Conservation (phyloP, 371 early-diverging fungal genomes). For the Apophysomyces sp. region DNA sequence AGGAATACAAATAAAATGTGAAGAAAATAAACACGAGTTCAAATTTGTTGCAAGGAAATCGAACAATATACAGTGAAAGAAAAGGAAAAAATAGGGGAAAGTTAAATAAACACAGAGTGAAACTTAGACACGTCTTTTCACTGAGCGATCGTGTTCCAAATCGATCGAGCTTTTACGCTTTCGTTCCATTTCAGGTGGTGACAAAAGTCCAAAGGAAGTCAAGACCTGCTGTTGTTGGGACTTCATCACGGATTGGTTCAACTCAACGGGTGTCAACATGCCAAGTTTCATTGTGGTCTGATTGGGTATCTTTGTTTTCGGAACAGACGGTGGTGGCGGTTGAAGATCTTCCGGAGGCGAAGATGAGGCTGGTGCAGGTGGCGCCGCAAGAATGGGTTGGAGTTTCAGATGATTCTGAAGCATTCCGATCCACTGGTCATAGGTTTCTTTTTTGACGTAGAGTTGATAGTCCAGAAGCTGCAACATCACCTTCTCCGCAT, state of each 20-base stretch:
- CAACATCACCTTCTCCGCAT: constrained; percentile 70
- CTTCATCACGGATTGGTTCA: not conserved
- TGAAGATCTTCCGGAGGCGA: not conserved
- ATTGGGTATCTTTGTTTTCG: not conserved
- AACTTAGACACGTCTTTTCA: not conserved
- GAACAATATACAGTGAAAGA: not conserved
- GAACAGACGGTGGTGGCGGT: not conserved
- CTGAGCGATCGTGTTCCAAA: not conserved
- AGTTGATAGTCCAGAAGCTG: constrained; percentile 71
- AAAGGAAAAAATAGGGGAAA: not conserved
- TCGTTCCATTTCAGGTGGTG: not conserved
- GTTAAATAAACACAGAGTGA: not conserved
- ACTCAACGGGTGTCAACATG: not conserved
- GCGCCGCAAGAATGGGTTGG: constrained; percentile 1
- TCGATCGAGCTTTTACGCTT: not conserved
- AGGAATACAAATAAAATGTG: not conserved
- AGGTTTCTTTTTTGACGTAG: constrained; percentile 60
- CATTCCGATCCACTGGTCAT: constrained; percentile 38
- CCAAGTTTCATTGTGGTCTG: not conserved
- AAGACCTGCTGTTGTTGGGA: not conserved
- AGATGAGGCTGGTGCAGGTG: constrained; percentile 11
- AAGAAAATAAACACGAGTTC: not conserved
- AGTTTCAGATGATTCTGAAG: constrained; percentile 33
- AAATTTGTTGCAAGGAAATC: constrained; percentile 1
- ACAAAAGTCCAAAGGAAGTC: not conserved